Evolutionary conservation across 495 filamentous ascomycete species (phyloP).

Genomic region (Penicillium lagena): DNA sequence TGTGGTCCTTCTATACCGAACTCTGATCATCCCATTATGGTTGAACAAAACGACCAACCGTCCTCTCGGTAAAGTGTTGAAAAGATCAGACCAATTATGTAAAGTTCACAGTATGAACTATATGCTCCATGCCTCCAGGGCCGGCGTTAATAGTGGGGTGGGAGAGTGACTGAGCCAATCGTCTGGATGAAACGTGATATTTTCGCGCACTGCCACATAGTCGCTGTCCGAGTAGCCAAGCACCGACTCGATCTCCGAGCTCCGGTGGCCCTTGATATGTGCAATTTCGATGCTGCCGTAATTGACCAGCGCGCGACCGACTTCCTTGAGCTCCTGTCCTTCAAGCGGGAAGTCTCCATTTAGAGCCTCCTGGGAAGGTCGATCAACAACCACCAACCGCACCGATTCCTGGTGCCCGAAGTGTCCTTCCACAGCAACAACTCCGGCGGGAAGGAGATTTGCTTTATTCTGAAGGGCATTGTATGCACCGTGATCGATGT

Average conservation of each 20-base stretch:
- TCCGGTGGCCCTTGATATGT: constrained; percentile 77
- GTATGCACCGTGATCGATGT: constrained; percentile 85
- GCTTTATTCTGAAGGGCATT: constrained; percentile 72
- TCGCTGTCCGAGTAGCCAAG: constrained; percentile 92
- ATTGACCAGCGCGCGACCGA: constrained; percentile 89
- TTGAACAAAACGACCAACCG: no score
- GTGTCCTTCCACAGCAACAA: constrained; percentile 79
- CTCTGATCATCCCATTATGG: no score
- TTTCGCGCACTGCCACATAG: constrained; percentile 86
- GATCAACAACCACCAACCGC: constrained; percentile 68
- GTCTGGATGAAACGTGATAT: constrained; percentile 60
- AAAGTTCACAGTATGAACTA: no score
- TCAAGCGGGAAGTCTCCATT: constrained; percentile 39
- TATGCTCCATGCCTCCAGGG: constrained; percentile 14
- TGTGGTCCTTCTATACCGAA: no score
- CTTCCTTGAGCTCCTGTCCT: constrained; percentile 56
- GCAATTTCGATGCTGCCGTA: constrained; percentile 80
- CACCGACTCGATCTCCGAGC: constrained; percentile 67
- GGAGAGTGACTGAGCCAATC: constrained; percentile 10
- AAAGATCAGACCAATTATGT: no score
- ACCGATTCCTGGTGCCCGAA: constrained; percentile 94
- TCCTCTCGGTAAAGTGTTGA: no score
- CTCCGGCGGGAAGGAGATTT: constrained; percentile 83
- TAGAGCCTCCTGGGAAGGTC: constrained; percentile 28
- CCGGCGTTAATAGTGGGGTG: constrained; percentile 37